phyloP scores from a whole-genome alignment of 2,329 filamentous ascomycete species.

The Coniochaeta ligniaria region DNA sequence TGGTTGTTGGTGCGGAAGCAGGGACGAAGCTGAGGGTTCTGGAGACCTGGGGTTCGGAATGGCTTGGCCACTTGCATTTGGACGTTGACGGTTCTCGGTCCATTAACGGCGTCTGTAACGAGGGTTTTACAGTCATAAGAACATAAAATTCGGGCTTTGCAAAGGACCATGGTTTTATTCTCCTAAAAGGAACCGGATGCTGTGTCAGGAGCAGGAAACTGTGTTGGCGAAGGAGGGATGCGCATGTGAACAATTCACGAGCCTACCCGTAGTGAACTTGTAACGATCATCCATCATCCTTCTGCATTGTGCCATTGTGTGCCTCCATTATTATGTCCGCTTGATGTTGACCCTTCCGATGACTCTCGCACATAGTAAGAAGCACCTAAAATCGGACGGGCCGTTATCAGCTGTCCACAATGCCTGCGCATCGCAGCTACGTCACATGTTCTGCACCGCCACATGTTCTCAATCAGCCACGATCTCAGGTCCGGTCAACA shows the following conservation, averaged over 20 bases:
- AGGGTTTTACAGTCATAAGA: slow-evolving; percentile 54
- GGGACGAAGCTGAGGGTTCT: slow-evolving; percentile 18
- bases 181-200: neutral
- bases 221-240: neutral
- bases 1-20: slow-evolving; percentile 5
- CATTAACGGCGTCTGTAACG: slow-evolving; percentile 60
- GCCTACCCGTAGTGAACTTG: neutral
- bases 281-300: neutral
- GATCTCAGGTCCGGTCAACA: neutral
- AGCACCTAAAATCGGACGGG: neutral
- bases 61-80: slow-evolving; percentile 60
- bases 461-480: neutral
- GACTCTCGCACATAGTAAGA: no score
- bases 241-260: neutral
- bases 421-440: neutral
- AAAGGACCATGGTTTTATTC: slow-evolving; percentile 15
- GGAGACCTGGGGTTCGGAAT: slow-evolving; percentile 40
- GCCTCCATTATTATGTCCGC: neutral
- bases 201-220: slow-evolving; percentile 10
- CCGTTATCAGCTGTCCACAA: slow-evolving; percentile 2
- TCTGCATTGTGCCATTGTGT: neutral
- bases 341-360: neutral
- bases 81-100: slow-evolving; percentile 57
- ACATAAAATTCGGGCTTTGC: slow-evolving; percentile 30
- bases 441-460: slow-evolving; percentile 1